Base-by-base conservation (phyloP, 208 protist species). In the Phytomonas serpens region DNA sequence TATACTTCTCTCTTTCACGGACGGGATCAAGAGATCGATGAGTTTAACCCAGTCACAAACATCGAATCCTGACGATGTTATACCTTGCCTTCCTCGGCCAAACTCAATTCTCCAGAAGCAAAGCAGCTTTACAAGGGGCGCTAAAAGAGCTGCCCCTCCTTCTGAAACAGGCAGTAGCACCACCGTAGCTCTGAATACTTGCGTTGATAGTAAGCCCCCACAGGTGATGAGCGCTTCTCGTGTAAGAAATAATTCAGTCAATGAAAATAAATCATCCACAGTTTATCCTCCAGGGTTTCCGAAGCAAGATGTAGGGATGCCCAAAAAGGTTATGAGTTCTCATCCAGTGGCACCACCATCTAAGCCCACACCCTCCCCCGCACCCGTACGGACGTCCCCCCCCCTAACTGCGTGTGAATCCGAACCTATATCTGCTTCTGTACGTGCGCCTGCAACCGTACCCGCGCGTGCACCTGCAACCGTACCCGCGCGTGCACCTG, bases 61-160 rank as follows among this genome's bases (percentile, higher is more conserved):
- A 69, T 61, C 29, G 11, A 13, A 3, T 38, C 14, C 32, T 29
- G 37, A 19, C 29, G 29, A 61, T 38, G 13, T 13, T 3, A 69
- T 69, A 42, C 32, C 37, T 61, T 27, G 27, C 52, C 66, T 61
- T 61, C 32, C 32, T 32, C 29, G 30, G 30, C 34, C 66, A 69
- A 61, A 27, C 29, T 65, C 66, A 33, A 37, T 69, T 38, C 52
- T 38, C 65, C 29, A 69, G 29, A 69, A 38, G 11, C 32, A 31
- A 69, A 31, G 66, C 66, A 69, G 66, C 36, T 65, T 65, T 38
- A 42, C 62, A 42, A 34, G 14, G 9, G 62, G 62, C 32, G 14
- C 13, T 11, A 65, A 65, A 34, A 65, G 62, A 34, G 1, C 62
- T 47, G 13, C 16, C 40, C 40, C 40, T 3, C 14, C 2, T 2